Base-by-base conservation (phyloP, 2,329 filamentous ascomycete species). In the Parastagonospora nodorum region DNA sequence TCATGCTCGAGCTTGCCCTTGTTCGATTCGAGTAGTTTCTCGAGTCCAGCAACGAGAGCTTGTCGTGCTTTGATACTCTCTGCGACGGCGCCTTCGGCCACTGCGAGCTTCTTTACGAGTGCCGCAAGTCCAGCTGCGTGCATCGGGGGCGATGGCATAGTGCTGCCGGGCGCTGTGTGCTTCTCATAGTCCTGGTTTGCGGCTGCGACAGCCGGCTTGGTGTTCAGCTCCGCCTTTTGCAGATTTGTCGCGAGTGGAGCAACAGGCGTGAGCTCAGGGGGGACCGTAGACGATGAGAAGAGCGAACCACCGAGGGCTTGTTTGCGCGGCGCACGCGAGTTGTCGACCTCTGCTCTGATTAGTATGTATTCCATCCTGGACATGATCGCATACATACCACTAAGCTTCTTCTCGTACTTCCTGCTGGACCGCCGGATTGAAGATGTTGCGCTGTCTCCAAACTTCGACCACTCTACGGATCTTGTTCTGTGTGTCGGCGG, bases 401-500 rank as follows among this genome's bases (percentile, higher is more conserved):
- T 86, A 45, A 97, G 80, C 28, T 89, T 84, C 50, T 83, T 78
- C 69, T 97, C 93, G 45, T n/a, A 97, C 86, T 1, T 88, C 88
- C 49, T 87, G 84, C 70, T 96, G 88, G 42, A 96, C 89, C 0
- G 88, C 84, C 1, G 74, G 73, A 55, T 95, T 90, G 65, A 99
- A 99, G 39, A 99, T 94, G 45, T 80, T 78, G 31, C 94, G 83
- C 65, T 93, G 86, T 68, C 88, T 88, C 94, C 94, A 99, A 14
- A 99, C 94, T 66, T 97, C 93, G 2, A 97, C 85, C 0, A 97
- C 93, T 29, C 94, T 84, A 53, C 88, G 84, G 32, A 99, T 80
- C 72, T 97, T 97, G 51, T 84, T 83, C 71, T 97, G 94, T 27
- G 96, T 85, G 44, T 99, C 93, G 7, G 90, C 86, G 8, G 67